Evolutionary conservation across 352 stramenopile genomes (phyloP).

Genomic region (Phytophthora fragariaefolia): DNA sequence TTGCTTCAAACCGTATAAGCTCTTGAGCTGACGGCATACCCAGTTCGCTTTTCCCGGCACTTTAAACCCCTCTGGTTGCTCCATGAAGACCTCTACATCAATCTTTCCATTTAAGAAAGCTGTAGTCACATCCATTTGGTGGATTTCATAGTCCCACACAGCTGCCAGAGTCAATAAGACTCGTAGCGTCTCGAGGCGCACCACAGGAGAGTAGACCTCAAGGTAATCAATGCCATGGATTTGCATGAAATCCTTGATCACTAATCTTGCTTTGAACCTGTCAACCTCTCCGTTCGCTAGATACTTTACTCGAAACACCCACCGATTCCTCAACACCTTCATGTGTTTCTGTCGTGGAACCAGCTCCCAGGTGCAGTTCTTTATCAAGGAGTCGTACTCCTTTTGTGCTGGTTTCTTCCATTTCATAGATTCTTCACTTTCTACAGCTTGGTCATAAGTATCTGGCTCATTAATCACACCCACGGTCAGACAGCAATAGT

Average conservation of each 20-base stretch:
- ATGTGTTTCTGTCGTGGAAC: background rate
- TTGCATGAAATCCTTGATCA: constrained; percentile 16
- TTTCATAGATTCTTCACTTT: background rate
- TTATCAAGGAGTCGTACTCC: background rate
- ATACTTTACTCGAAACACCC: constrained; percentile 10
- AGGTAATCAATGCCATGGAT: constrained; percentile 3
- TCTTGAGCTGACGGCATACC: background rate
- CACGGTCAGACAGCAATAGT: constrained; percentile 11
- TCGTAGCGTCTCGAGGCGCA: constrained; percentile 6
- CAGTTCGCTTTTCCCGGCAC: background rate
- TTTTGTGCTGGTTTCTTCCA: background rate
- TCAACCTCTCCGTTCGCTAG: constrained; percentile 2
- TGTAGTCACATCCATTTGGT: constrained; percentile 15
- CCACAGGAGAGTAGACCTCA: constrained; percentile 13
- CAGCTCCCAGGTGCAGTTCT: constrained; percentile 1
- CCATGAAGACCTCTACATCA: background rate
- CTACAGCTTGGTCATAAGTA: background rate
- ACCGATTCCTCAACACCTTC: constrained; percentile 10
- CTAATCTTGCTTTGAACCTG: constrained; percentile 4
- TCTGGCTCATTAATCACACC: background rate
- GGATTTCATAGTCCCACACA: constrained; percentile 16
- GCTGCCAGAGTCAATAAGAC: constrained; percentile 12
- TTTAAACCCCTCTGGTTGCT: background rate
- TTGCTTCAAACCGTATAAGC: background rate
- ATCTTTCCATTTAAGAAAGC: background rate